Conservation (phyloP, 768 basidiomycete genomes). For the Leccinum disarticulatum region DNA sequence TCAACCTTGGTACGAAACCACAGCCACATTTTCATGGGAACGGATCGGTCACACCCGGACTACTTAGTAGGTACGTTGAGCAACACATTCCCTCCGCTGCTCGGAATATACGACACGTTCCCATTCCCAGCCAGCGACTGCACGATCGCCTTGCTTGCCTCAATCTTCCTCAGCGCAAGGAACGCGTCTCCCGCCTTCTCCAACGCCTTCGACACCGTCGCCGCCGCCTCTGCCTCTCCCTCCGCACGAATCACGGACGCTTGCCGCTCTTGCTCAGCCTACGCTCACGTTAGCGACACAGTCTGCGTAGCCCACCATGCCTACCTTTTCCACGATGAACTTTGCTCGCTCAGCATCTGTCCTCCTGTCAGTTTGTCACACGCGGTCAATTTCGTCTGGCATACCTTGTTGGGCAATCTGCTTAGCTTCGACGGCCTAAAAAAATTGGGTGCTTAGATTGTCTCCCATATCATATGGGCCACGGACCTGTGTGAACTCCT, state of each 20-base stretch:
- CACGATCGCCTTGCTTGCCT: conserved; percentile 97
- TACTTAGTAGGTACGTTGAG: conserved; percentile 70
- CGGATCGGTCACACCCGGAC: conserved; percentile 21
- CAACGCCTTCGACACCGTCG: conserved; percentile 87
- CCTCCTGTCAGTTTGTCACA: conserved; percentile 15
- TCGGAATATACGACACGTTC: conserved; percentile 90
- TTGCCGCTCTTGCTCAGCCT: conserved; percentile 99
- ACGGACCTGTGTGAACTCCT: conserved; percentile 82
- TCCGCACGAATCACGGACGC: conserved; percentile 97
- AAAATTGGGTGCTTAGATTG: neutral
- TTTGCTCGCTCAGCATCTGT: conserved; percentile 97
- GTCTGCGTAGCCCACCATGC: conserved; percentile 10
- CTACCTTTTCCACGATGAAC: conserved; percentile 97
- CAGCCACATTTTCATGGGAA: conserved; percentile 30
- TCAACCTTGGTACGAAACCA: conserved; percentile 17
- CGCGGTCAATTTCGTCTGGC: conserved; percentile 9
- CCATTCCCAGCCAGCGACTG: conserved; percentile 74
- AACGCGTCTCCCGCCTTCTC: conserved; percentile 96
- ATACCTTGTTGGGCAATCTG: conserved; percentile 98
- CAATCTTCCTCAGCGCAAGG: conserved; percentile 92
- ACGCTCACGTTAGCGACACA: conserved; percentile 21
- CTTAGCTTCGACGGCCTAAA: conserved; percentile 95
- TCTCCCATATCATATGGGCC: neutral
- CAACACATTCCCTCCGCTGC: conserved; percentile 75
- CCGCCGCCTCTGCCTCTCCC: conserved; percentile 96